Evolutionary conservation across 495 filamentous ascomycete genomes (phyloP).

Genomic region (Podospora australis): DNA sequence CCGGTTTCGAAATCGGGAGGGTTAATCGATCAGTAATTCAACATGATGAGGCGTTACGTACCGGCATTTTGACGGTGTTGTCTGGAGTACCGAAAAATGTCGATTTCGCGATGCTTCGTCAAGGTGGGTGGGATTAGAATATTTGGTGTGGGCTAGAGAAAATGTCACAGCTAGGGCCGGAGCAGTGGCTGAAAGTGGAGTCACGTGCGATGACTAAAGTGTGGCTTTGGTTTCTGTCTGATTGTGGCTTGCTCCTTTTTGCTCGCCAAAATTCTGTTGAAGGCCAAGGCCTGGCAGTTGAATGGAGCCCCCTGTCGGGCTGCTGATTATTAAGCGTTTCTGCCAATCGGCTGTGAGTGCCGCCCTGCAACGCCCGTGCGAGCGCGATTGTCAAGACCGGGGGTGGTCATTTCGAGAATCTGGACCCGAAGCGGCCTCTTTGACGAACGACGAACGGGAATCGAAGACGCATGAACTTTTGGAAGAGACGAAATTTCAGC

Average conservation of each 20-base stretch:
- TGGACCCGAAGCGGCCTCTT: conserved; percentile 2
- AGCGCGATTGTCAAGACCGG: neutral
- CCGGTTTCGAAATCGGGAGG: conserved; percentile 3
- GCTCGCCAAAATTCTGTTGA: conserved; percentile 1
- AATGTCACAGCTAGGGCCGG: conserved; percentile 23
- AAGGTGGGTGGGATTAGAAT: conserved; percentile 30
- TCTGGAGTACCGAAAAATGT: conserved; percentile 36
- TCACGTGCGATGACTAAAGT: conserved; percentile 21
- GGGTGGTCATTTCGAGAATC: neutral
- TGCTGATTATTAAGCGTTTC: neutral
- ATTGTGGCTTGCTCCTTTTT: conserved; percentile 11
- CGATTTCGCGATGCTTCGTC: conserved; percentile 30
- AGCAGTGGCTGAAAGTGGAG: conserved; percentile 20
- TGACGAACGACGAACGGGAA: neutral
- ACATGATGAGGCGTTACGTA: conserved; percentile 40
- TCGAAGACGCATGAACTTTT: neutral
- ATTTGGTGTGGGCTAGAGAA: conserved; percentile 36
- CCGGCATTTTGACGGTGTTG: conserved; percentile 74
- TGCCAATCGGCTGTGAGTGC: conserved; percentile 1
- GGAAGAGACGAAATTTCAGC: neutral
- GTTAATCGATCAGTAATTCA: neutral
- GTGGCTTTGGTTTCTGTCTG: conserved; percentile 7
- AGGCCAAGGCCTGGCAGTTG: conserved; percentile 1
- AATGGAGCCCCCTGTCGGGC: neutral
- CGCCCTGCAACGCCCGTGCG: neutral